These are phyloP conservation scores for Santalum album DNA, from an alignment of 164 flowering plant species.

Conservation along the genomic window DNA sequence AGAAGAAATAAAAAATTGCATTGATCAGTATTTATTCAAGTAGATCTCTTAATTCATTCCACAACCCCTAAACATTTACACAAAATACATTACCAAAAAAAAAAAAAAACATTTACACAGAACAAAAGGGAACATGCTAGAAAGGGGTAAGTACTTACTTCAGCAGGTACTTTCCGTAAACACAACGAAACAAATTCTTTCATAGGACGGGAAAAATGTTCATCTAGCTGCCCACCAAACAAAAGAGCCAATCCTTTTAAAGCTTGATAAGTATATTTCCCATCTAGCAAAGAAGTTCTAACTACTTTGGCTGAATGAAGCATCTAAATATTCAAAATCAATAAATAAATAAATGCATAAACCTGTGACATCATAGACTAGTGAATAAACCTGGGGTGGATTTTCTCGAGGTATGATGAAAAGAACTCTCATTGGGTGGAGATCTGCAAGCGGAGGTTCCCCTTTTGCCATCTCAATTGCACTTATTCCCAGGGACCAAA, in stretches of 20 bases:
- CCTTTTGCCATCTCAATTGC: slow-evolving; percentile 99
- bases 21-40: no score
- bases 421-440: slow-evolving; percentile 99
- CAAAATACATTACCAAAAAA: no score
- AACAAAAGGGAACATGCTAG: neutral
- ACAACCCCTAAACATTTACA: no score
- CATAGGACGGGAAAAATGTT: slow-evolving; percentile 95
- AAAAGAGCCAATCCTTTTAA: slow-evolving; percentile 6
- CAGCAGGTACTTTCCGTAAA: slow-evolving; percentile 78
- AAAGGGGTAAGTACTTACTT: slow-evolving; percentile 38
- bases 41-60: no score
- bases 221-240: slow-evolving; percentile 70
- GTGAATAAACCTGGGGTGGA: slow-evolving; percentile 81
- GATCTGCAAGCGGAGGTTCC: slow-evolving; percentile 98
- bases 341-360: neutral
- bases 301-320: no score
- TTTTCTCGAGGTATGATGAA: slow-evolving; percentile 97
- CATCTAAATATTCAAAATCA: neutral
- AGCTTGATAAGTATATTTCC: neutral
- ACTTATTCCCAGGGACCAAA: slow-evolving; percentile 98
- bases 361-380: slow-evolving; percentile 6
- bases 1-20: no score
- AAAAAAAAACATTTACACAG: neutral
- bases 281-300: neutral
- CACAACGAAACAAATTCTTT: slow-evolving; percentile 93